Base-by-base conservation (phyloP, 345 rosid genomes). In the Dovyalis caffra region DNA sequence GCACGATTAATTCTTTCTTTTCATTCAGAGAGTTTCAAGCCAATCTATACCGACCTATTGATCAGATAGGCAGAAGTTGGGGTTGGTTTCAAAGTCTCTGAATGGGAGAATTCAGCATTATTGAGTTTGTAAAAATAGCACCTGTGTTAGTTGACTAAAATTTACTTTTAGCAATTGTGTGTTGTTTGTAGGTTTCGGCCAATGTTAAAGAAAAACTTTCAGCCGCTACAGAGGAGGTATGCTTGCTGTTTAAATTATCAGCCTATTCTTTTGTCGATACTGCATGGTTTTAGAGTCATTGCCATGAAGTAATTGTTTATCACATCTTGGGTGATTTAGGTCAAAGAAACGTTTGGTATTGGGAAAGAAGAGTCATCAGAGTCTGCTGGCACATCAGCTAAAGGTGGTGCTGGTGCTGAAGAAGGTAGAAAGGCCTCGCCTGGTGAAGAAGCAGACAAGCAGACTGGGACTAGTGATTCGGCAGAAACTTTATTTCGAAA, bases 141-240 rank as follows among this genome's bases (percentile, higher is more conserved):
- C 28, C 49, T 5, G 28, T 56, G 28, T 56, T 23, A n/a, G 28
- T 23, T 23, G 61, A 28, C n/a, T 56, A 3, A 8, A 56, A 25
- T 56, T 56, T 62, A 26, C 68, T 10, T 37, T 34, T 35, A 66
- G 49, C 47, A 37, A 21, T 38, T 61, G 7, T 10, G 4, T 65
- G 7, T 56, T 58, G 37, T 28, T 74, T 85, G 68, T 83, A 95
- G 99, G 98, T 88, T 78, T 95, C 98, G 68, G 79, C 91, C 67
- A 88, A 78, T 76, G 78, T 90, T 72, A 91, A 88, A 79, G 99
- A 93, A 81, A 91, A 82, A 85, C 70, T 95, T 47, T 85, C 95
- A 60, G 87, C 96, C 73, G 92, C 98, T 64, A 85, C 88, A 70
- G 97, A 93, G 79, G 99, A 95, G 98, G 97, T 93, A 21, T 77